Base-by-base conservation (phyloP, 306 rosid genomes). In the Fagus crenata region DNA sequence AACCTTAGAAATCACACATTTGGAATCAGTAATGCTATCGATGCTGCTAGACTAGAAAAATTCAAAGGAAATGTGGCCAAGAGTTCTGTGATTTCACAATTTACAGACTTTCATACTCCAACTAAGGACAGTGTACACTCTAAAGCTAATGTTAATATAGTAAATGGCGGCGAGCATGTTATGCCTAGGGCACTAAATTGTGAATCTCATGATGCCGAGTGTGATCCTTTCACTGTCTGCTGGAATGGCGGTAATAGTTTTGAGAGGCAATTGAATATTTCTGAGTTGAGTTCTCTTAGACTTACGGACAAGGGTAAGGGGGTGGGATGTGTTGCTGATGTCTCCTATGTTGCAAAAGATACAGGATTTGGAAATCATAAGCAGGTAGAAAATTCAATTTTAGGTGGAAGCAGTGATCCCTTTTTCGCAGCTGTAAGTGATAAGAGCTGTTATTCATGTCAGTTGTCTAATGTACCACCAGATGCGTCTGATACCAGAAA, bases 251-350 rank as follows among this genome's bases (percentile, higher is more conserved):
- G 78, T 68, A 86, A 64, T 81, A 75, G 22, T 39, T 4, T 53
- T 4, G 87, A 74, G 84, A 78, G 86, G 80, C 86, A 85, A 75
- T 75, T 72, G 17, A 76, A 74, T 74, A 73, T 69, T 71, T 35
- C 75, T 60, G 77, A 41, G 12, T 58, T 58, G 49, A 77, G 73
- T 41, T 73, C 60, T 69, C 65, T 56, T 54, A 80, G 83, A 74
- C 68, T 67, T 68, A 53, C 64, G 73, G 86, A 74, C 83, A 85
- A 78, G 51, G 79, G 69, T 76, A 85, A 81, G 69, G 84, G 75
- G 72, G 84, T 53, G 63, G 75, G 74, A 71, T 74, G 69, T 76
- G 75, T 75, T 46, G 15, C 75, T 51, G 71, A 75, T 78, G 79
- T 76, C 8, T 56, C 79, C 56, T 36, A 42, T 79, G 56, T 75